Evolutionary conservation across 1,139 yeast genomes (phyloP).

Genomic region (Spathaspora sp.): DNA sequence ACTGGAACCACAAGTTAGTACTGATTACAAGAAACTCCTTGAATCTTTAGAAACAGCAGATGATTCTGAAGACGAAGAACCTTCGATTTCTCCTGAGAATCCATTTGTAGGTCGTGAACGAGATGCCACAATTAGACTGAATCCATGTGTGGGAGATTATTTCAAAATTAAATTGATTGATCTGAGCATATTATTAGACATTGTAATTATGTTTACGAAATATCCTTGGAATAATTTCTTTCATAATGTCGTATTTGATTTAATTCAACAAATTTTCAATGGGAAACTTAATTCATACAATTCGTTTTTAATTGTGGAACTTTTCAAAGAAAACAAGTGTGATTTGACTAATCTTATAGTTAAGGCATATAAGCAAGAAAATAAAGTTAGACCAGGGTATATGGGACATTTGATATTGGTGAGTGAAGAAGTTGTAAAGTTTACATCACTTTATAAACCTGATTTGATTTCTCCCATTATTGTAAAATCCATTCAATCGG

Average conservation of each 20-base stretch:
- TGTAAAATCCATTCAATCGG: constrained; percentile 35
- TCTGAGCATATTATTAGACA: constrained; percentile 35
- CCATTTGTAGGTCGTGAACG: constrained; percentile 48
- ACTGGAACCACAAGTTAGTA: constrained; percentile 8
- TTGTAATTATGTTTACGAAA: constrained; percentile 37
- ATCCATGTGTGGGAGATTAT: constrained; percentile 45
- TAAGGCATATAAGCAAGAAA: constrained; percentile 24
- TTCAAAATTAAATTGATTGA: constrained; percentile 45
- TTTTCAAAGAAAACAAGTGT: constrained; percentile 32
- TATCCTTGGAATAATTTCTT: constrained; percentile 51
- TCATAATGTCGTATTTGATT: constrained; percentile 51
- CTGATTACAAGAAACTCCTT: constrained; percentile 14
- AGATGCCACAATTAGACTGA: constrained; percentile 29
- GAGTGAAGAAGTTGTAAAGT: constrained; percentile 51
- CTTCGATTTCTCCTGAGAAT: constrained; percentile 44
- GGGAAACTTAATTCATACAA: constrained; percentile 50
- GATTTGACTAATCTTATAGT: constrained; percentile 37
- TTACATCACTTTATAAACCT: constrained; percentile 49
- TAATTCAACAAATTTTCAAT: constrained; percentile 48
- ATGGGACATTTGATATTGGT: constrained; percentile 49
- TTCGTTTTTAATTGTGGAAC: constrained; percentile 46
- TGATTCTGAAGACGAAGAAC: constrained; percentile 50
- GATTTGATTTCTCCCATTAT: constrained; percentile 47
- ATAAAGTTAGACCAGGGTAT: constrained; percentile 43
- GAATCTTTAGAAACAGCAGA: constrained; percentile 26